These are phyloP conservation scores for Zancudomyces culisetae DNA, from an alignment of 371 early-diverging fungal species.

Conservation along the genomic window DNA sequence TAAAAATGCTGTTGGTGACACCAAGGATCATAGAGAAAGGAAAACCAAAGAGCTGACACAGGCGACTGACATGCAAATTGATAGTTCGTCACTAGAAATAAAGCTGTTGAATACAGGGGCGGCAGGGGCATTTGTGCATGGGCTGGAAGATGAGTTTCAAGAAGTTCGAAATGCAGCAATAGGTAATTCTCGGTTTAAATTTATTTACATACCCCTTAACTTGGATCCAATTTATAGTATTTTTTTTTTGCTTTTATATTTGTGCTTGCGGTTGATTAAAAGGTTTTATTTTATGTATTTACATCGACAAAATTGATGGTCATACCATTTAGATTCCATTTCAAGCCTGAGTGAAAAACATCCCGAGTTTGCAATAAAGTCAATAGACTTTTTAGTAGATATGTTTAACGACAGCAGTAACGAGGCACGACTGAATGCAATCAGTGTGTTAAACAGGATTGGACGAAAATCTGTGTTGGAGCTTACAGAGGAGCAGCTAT, in stretches of 20 bases:
- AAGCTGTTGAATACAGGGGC: conserved; percentile 47
- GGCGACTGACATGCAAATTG: conserved; percentile 17
- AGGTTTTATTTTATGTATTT: too few relatives aligned
- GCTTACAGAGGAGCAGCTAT: conserved; percentile 56
- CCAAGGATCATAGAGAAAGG: not conserved
- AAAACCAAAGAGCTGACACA: not conserved
- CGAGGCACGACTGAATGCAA: conserved; percentile 56
- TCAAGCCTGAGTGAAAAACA: conserved; percentile 44
- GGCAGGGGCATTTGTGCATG: conserved; percentile 80
- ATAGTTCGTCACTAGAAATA: conserved; percentile 42
- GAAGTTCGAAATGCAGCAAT: conserved; percentile 66
- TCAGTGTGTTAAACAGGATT: conserved; percentile 50
- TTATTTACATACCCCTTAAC: too few relatives aligned
- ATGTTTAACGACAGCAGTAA: conserved; percentile 88
- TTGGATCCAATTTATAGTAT: too few relatives aligned
- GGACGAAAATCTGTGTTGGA: conserved; percentile 31
- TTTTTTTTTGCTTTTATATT: too few relatives aligned
- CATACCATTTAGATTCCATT: conserved; percentile 55
- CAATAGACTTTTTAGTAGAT: conserved; percentile 54
- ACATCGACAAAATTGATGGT: too few relatives aligned
- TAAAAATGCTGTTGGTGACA: conserved; percentile 3
- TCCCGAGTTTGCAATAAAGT: conserved; percentile 36
- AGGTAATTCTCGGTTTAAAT: not conserved
- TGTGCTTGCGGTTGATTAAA: too few relatives aligned
- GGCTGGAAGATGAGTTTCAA: conserved; percentile 75